These are phyloP conservation scores for Zasmidium angulare DNA, from an alignment of 2,329 filamentous ascomycete species.

Conservation along the genomic window DNA sequence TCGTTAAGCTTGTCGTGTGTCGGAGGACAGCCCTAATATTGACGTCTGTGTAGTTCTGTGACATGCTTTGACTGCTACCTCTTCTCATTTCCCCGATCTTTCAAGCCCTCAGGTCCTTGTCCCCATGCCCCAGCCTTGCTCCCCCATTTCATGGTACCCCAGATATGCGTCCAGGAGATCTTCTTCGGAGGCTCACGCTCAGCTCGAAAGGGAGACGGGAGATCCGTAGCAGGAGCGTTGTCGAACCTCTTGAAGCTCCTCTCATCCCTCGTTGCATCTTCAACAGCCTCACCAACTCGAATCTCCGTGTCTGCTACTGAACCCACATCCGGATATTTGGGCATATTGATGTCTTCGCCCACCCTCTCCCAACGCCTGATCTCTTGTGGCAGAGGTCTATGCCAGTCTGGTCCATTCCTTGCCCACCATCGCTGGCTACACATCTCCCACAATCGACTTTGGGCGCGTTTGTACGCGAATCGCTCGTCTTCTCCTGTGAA, in stretches of 20 bases:
- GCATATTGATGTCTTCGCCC: conserved; percentile 2
- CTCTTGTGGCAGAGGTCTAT: conserved; percentile 64
- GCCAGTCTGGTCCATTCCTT: conserved; percentile 62
- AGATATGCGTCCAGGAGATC: conserved; percentile 54
- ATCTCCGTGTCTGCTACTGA: conserved; percentile 16
- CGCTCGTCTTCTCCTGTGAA: conserved; percentile 80
- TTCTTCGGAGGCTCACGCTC: conserved; percentile 48
- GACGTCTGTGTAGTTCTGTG: too few species aligned
- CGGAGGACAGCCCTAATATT: too few species aligned
- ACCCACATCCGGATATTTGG: conserved; percentile 6
- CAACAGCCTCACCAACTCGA: conserved; percentile 20
- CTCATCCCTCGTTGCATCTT: conserved; percentile 34
- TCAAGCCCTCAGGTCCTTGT: conserved; percentile 49
- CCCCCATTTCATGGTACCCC: conserved; percentile 53
- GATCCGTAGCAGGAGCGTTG: conserved; percentile 24
- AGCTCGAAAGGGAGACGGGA: conserved; percentile 42
- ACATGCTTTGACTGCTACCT: conserved; percentile 1
- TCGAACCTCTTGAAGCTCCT: conserved; percentile 44
- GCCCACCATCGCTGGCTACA: conserved; percentile 72
- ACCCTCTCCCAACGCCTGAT: conserved; percentile 65
- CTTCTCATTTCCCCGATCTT: conserved; percentile 40
- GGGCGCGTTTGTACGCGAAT: conserved; percentile 77
- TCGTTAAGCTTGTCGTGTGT: too few species aligned
- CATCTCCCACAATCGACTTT: conserved; percentile 79
- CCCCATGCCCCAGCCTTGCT: conserved; percentile 54